phyloP scores from a whole-genome alignment of 2,329 filamentous ascomycete species.

The Aureobasidium sp. region DNA sequence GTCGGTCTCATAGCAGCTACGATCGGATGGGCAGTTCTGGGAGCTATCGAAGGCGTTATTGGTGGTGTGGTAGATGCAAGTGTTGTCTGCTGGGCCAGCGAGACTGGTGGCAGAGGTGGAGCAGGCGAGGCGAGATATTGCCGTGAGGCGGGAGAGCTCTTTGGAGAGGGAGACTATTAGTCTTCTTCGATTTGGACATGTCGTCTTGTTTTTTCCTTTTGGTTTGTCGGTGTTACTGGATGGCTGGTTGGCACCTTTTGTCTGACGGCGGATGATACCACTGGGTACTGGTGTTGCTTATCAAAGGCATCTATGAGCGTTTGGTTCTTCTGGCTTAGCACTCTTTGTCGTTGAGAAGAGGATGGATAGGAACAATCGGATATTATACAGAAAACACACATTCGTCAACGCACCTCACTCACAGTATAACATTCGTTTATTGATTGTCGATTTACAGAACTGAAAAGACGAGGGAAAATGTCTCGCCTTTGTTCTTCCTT shows the following conservation, averaged over 20 bases:
- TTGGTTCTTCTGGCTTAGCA: neutral
- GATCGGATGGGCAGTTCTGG: slow-evolving; percentile 88
- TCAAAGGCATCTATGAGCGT: neutral
- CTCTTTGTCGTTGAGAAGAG: neutral
- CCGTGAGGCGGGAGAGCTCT: slow-evolving; percentile 80
- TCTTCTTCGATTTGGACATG: neutral
- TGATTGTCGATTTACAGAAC: neutral
- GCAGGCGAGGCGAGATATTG: slow-evolving; percentile 67
- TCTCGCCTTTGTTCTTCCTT: neutral
- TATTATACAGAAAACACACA: neutral
- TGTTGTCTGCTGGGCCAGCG: slow-evolving; percentile 90
- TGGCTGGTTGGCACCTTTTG: neutral
- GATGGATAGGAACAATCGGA: neutral
- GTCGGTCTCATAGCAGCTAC: slow-evolving; percentile 87
- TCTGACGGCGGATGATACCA: neutral
- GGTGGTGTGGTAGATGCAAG: slow-evolving; percentile 41
- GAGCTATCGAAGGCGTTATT: slow-evolving; percentile 31
- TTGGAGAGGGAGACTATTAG: slow-evolving; percentile 50
- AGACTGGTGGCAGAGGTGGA: slow-evolving; percentile 57
- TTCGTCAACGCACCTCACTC: neutral
- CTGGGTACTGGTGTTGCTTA: neutral
- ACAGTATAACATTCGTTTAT: neutral
- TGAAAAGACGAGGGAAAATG: neutral
- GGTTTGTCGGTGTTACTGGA: neutral
- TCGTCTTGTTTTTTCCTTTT: neutral